These are phyloP conservation scores for Lecanicillium sp. DNA, from an alignment of 2,329 filamentous ascomycete genomes.

Conservation along the genomic window DNA sequence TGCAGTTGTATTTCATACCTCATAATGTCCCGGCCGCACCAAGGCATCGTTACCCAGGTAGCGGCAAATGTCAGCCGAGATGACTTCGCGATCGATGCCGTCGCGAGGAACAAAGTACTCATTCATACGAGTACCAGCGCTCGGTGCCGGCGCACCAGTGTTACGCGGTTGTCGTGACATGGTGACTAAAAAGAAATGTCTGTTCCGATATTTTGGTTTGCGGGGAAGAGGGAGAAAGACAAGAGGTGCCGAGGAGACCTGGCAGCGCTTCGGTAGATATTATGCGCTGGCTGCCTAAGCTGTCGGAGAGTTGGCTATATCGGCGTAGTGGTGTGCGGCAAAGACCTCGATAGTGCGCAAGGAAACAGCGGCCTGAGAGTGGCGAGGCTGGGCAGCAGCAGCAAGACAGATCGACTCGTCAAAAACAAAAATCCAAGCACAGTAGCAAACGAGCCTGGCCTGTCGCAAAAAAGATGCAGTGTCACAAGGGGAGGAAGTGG, in stretches of 20 bases:
- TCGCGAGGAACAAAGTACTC: conserved; percentile 76
- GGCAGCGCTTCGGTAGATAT: no score
- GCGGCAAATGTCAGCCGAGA: conserved; percentile 77
- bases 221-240: neutral
- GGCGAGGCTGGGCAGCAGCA: no score
- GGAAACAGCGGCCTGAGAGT: no score
- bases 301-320: no score
- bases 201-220: neutral
- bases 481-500: no score
- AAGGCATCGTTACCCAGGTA: conserved; percentile 78
- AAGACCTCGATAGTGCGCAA: no score
- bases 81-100: conserved; percentile 76
- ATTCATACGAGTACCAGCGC: conserved; percentile 50
- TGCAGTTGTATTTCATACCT: conserved; percentile 49
- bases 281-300: no score
- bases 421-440: no score
- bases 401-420: no score
- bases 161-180: conserved; percentile 33
- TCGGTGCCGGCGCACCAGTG: conserved; percentile 23
- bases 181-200: conserved; percentile 13
- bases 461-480: no score
- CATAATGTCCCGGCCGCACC: conserved; percentile 66
- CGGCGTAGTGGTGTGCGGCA: no score
- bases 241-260: neutral
- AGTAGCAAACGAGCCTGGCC: no score